Evolutionary conservation across 108 stramenopile genomes (phyloP).

Genomic region (Parietichytrium sp.): DNA sequence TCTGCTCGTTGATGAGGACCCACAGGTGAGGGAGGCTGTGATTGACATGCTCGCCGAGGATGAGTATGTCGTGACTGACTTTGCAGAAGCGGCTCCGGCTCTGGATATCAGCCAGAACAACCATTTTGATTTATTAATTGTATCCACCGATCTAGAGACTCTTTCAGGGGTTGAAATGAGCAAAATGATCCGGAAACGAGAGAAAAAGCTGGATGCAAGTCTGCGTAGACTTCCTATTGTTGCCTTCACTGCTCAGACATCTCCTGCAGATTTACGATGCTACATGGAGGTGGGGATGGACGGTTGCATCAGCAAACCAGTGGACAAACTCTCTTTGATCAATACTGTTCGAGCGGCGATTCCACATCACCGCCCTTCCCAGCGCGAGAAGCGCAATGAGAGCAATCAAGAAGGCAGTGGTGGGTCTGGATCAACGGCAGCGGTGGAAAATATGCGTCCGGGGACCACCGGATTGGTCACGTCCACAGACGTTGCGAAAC

Average conservation of each 20-base stretch:
- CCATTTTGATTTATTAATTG: conserved; percentile 14
- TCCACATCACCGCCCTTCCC: conserved; percentile 40
- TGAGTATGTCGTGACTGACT: not conserved
- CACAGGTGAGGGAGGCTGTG: not conserved
- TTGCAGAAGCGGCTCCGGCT: not conserved
- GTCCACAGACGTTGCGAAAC: conserved; percentile 1
- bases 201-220: not conserved
- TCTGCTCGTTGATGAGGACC: conserved; percentile 13
- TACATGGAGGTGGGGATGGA: conserved; percentile 69
- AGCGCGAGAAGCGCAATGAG: not conserved
- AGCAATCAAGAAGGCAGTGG: not conserved
- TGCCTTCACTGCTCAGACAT: conserved; percentile 51
- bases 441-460: not conserved
- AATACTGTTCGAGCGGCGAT: conserved; percentile 63
- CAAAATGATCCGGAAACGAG: conserved; percentile 1
- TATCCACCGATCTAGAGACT: not conserved
- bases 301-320: conserved; percentile 62
- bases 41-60: not conserved
- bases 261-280: conserved; percentile 56
- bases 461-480: conserved; percentile 13
- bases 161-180: not conserved
- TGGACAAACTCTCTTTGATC: conserved; percentile 50
- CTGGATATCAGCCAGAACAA: conserved; percentile 5
- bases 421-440: not conserved
- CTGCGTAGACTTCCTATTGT: conserved; percentile 53